phyloP scores from a whole-genome alignment of 139 green algal species.

The Marvania coccoides region DNA sequence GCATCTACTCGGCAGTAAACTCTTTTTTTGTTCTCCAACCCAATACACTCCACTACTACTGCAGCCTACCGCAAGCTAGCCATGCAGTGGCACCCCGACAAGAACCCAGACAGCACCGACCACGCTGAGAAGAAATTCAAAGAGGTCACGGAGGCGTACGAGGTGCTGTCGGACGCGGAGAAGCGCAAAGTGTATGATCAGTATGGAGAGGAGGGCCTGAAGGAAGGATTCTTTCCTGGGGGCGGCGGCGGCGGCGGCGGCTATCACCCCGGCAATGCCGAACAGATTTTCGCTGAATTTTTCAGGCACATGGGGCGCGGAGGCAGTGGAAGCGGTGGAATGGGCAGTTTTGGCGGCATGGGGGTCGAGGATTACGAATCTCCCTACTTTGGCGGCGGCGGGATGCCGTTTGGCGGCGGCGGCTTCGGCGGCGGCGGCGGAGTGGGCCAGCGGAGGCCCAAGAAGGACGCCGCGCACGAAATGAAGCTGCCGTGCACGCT shows the following conservation, averaged over 20 bases:
- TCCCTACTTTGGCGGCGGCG: conserved; percentile 2
- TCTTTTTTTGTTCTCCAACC: too few relatives aligned
- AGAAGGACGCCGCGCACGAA: conserved; percentile 53
- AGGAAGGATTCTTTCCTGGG: conserved; percentile 36
- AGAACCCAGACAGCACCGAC: conserved; percentile 60
- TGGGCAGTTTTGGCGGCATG: background rate
- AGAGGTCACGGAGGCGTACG: conserved; percentile 78
- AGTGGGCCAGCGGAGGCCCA: background rate
- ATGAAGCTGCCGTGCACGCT: conserved; percentile 51
- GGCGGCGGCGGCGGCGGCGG: conserved; percentile 15
- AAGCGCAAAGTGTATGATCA: conserved; percentile 77
- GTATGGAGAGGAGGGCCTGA: conserved; percentile 82
- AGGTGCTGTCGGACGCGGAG: conserved; percentile 72
- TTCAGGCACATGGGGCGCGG: conserved; percentile 36
- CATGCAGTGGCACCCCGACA: conserved; percentile 82
- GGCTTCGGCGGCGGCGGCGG: conserved; percentile 36
- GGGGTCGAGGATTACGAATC: background rate
- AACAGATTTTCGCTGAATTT: conserved; percentile 77
- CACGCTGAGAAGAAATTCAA: conserved; percentile 74
- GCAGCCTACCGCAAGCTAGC: conserved; percentile 77
- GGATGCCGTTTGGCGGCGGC: conserved; percentile 15
- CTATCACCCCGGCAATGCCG: conserved; percentile 48
- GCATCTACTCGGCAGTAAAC: background rate
- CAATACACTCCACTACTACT: too few relatives aligned
- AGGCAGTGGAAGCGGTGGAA: conserved; percentile 12